Evolutionary conservation across 371 early-diverging fungal species (phyloP), one percentile per base, ranked within the genome.

Genomic region (Syncephalastrum contaminatum): DNA sequence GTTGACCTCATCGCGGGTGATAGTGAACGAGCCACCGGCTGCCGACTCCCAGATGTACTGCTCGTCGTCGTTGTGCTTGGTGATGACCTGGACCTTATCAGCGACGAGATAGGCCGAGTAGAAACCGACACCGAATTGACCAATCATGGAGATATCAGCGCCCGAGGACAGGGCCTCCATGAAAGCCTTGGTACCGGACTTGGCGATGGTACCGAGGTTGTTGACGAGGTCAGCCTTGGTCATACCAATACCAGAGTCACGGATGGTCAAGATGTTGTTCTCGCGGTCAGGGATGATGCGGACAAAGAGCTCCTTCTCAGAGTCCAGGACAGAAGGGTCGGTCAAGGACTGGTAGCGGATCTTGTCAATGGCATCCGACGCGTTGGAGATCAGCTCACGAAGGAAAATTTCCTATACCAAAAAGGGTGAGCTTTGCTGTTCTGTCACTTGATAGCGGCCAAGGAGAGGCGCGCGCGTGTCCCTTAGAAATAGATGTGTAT

Each of bases 81-180:
- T 84, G 60, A 91, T 83, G 40, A 95, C 90, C 21, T 87, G 85
- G 44, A 95, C 94, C 57, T 81, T 76, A 62, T 93, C 91, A 19
- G 93, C 91, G 18, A 94, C 91, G 24, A 92, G 69, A 65, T 85
- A 89, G 44, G 86, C 82, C 64, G 76, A 89, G 80, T 95, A 95
- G 80, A 94, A 93, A 54, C 95, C 94, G 51, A 95, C 89, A 83
- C 96, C 96, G 72, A 95, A 95, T 77, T 94, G 94, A 61, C 96
- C 96, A 74, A 93, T 93, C 73, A 91, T 71, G 66, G 77, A 77
- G 40, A 77, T 77, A 58, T 77, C 74, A 66, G 77, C 77, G 53
- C 77, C 74, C 18, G 77, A 69, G 21, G 73, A 70, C n/a, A 77
- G 64, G 13, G 72, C 73, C 56, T 77, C 77, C 77, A 76, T 76